Evolutionary conservation across 129 eudicot species (phyloP), one percentile per base, ranked within the genome.

Genomic region (Heracleum sosnowskyi): DNA sequence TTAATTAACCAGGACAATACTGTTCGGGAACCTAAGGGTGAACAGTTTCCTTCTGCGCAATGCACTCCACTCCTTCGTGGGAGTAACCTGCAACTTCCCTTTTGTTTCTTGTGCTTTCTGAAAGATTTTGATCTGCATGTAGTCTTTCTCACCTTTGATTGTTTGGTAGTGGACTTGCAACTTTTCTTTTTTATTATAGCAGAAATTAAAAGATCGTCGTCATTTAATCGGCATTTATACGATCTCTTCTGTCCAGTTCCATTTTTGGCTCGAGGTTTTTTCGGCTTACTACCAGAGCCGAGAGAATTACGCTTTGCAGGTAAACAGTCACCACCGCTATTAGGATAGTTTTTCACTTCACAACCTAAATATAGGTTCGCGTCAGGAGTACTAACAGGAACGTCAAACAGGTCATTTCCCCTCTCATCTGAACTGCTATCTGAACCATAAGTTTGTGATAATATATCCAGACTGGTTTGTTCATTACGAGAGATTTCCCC

Each of bases 151-250:
- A 40, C 40, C 11, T 78, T 70, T 69, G 82, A 51, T 75, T 77
- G 31, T 77, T 84, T 90, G 40, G 62, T 81, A 39, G 82, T 46
- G 64, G 86, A 70, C 74, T 80, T 79, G 77, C 74, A 79, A 55
- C 78, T 75, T 77, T 87, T 89, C 75, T 73, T 91, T 79, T 80
- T 89, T 46, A 92, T 77, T 18, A 95, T 85, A 41, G 97, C 97
- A 33, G 99, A 90, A 80, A 95, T 90, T 81, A 95, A 82, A 66
- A 95, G 90, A 80, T 95, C 97, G 74, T 90, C 92, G 73, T 95
- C 99, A 34, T 86, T 79, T 71, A 85, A 87, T 34, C 82, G 84
- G 76, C 87, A 82, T n/a, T 69, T 79, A 74, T n/a, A 78, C 45
- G 85, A 69, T 80, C 79, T 89, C 85, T 82, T 84, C 81, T 84